Base-by-base conservation (phyloP, 2,329 filamentous ascomycete genomes). In the Truncatella angustata region DNA sequence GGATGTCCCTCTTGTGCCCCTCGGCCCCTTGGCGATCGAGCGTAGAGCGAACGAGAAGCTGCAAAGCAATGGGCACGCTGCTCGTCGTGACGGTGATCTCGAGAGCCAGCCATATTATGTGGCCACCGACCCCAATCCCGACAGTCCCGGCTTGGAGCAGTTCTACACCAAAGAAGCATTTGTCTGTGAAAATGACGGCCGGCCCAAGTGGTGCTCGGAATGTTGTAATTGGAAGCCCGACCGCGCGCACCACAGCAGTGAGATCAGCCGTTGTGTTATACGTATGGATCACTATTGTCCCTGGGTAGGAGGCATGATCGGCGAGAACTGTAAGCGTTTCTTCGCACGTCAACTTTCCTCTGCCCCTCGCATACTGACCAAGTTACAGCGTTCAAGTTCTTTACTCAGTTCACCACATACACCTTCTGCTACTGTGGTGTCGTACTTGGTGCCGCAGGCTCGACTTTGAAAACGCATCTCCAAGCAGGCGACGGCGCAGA, bases 211-310 rank as follows among this genome's bases (percentile, higher is more conserved):
- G 85, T 99, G 93, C 71, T 86, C 85, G 4, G 81, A 83, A 49
- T 99, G 93, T 67, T 82, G 82, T 51, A 90, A 87, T 58, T 96
- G 89, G 84, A 97, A 97, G 69, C 85, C 88, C 0, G 93, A 97
- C 63, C 81, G 93, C 3, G 82, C 88, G 2, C 91, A 96, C 66
- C 93, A 97, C 69, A 95, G 88, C 63, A 86, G 86, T 49, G 90
- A 96, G 65, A 75, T 94, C 11, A 84, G 84, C 46, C 80, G 91
- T 39, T 97, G 93, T 64, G 88, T 96, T 20, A 75, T 81, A 36
- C 94, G 94, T 63, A 94, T 97, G 88, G 93, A 97, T 57, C 93
- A 97, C 65, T 94, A 92, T 63, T 99, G 94, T 64, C 94, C 93
- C 0, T 97, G 88, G 88, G 92, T 96, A n/a, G 93, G 93, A 4